A percentile compares a stretch with the other conserved stretches of the same genome.
Evolutionary conservation across 2,329 filamentous ascomycete species (phyloP).

Genomic region (Fusarium paranaense): DNA sequence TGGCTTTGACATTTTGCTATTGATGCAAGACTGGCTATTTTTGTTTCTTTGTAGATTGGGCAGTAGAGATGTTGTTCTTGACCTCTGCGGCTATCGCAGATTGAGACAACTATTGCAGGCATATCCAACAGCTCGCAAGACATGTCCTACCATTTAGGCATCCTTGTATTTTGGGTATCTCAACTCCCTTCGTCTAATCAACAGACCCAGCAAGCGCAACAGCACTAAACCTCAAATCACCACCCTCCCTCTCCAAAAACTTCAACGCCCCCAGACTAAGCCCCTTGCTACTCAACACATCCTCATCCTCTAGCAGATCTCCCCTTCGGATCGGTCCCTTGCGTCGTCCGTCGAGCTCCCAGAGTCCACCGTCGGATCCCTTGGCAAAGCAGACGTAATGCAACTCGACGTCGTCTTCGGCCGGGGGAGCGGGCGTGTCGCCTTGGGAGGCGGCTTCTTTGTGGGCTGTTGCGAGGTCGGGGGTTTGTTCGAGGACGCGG

Average conservation of each 20-base stretch:
- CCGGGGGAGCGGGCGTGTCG: constrained; percentile 81
- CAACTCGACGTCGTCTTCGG: constrained; percentile 86
- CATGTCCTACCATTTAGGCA: background rate
- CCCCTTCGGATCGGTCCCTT: constrained; percentile 70
- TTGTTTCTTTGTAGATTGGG: background rate
- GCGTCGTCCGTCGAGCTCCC: constrained; percentile 70
- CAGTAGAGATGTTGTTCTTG: no score
- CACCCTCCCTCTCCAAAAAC: constrained; percentile 67
- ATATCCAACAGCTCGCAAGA: background rate
- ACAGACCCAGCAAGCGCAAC: constrained; percentile 65
- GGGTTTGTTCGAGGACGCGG: constrained; percentile 79
- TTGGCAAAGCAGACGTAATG: constrained; percentile 98
- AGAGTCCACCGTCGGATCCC: constrained; percentile 70
- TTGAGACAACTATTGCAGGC: no score
- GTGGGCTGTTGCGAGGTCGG: constrained; percentile 82
- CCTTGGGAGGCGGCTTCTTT: constrained; percentile 80
- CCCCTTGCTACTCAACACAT: constrained; percentile 80
- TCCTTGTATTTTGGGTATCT: constrained; percentile 27
- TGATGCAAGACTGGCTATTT: background rate
- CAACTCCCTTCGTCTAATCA: constrained; percentile 50
- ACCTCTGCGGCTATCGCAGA: no score
- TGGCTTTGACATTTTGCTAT: background rate
- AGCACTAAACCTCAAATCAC: constrained; percentile 69
- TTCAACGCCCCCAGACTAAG: constrained; percentile 74
- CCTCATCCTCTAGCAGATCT: constrained; percentile 68